Percentiles rank a stretch among this genome's conserved stretches.
Evolutionary conservation across 1,139 yeast species (phyloP).

Genomic region (Nakaseomyces delphensis): DNA sequence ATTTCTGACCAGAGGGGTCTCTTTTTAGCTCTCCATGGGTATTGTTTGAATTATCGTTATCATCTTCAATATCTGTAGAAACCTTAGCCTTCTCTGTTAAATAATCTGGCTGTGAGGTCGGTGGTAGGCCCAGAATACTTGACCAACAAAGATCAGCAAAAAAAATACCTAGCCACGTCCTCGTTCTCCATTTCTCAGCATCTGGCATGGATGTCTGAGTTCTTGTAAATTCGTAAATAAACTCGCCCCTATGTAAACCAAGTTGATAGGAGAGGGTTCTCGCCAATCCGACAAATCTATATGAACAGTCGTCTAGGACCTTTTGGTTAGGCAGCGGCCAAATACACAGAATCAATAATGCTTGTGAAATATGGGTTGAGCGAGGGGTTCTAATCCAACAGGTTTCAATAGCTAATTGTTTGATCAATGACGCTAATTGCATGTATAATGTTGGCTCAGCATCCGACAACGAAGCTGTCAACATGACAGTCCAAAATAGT

Average conservation of each 20-base stretch:
- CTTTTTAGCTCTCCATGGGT: background rate
- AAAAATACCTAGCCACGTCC: constrained; percentile 86
- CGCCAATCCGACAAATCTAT: constrained; percentile 80
- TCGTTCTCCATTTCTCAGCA: constrained; percentile 89
- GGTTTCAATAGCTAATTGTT: constrained; percentile 82
- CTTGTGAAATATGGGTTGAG: constrained; percentile 89
- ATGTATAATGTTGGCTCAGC: constrained; percentile 79
- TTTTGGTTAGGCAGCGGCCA: constrained; percentile 96
- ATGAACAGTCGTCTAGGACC: constrained; percentile 85
- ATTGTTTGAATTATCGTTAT: constrained; percentile 9
- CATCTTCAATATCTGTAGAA: constrained; percentile 14
- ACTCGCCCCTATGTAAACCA: constrained; percentile 90
- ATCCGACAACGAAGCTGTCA: constrained; percentile 78
- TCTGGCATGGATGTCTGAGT: constrained; percentile 84
- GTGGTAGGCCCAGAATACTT: constrained; percentile 78
- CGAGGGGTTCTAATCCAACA: constrained; percentile 93
- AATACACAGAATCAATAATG: constrained; percentile 65
- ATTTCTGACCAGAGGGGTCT: background rate
- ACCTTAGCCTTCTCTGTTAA: constrained; percentile 69
- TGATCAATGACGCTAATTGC: constrained; percentile 66
- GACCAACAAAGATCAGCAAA: constrained; percentile 90
- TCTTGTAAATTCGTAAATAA: constrained; percentile 81
- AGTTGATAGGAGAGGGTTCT: constrained; percentile 76
- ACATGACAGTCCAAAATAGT: constrained; percentile 82
- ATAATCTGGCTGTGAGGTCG: constrained; percentile 77